Conservation (phyloP, 208 protist genomes). For the Porcisia deanei region DNA sequence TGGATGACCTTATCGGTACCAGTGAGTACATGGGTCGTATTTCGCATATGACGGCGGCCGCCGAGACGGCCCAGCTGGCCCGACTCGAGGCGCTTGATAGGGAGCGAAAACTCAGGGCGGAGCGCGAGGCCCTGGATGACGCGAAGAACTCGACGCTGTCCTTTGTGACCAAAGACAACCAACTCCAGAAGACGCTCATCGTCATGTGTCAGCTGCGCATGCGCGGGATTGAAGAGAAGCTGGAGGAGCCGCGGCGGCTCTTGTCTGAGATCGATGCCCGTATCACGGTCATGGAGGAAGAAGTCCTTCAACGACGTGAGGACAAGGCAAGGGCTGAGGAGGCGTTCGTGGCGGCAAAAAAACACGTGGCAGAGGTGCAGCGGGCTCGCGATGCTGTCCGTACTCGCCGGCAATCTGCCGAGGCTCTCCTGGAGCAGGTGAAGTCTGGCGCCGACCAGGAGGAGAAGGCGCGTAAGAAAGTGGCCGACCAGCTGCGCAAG, state of each 20-base stretch:
- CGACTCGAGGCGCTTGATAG: conserved; percentile 92
- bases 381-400: conserved; percentile 67
- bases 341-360: conserved; percentile 55
- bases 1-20: conserved; percentile 99
- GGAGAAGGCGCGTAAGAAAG: conserved; percentile 65
- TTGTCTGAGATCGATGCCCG: conserved; percentile 72
- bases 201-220: conserved; percentile 92
- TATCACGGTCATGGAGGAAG: conserved; percentile 57
- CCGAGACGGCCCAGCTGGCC: conserved; percentile 94
- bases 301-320: conserved; percentile 37
- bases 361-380: conserved; percentile 54
- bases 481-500: conserved; percentile 84
- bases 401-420: conserved; percentile 53
- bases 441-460: conserved; percentile 75
- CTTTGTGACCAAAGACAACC: conserved; percentile 94
- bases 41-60: conserved; percentile 56
- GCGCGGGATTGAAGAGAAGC: conserved; percentile 68
- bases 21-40: conserved; percentile 94
- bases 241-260: conserved; percentile 71
- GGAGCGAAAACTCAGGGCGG: conserved; percentile 94
- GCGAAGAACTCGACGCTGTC: conserved; percentile 94
- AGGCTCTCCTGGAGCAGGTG: conserved; percentile 76
- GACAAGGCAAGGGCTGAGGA: conserved; percentile 62
- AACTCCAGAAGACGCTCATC: conserved; percentile 91
- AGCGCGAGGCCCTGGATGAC: conserved; percentile 93